A percentile compares a stretch with the other conserved stretches of the same genome.
phyloP scores from a whole-genome alignment of 176 grass and related monocot genomes.

The Leersia perrieri region DNA sequence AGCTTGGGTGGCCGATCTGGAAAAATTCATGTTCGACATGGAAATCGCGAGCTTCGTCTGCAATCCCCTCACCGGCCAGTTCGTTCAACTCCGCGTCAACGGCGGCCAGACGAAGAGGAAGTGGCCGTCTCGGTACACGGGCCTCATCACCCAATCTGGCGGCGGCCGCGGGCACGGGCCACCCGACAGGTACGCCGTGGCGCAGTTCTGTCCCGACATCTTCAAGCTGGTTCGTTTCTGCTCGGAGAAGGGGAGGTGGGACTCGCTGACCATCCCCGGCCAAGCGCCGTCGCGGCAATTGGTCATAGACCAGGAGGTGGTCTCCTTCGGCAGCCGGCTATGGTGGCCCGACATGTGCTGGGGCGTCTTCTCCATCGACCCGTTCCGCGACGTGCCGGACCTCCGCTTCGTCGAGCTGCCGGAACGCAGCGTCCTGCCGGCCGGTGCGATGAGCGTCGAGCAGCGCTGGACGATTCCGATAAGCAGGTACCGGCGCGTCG shows the following conservation, averaged over 20 bases:
- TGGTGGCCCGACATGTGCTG: too few species aligned
- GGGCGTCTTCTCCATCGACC: too few species aligned
- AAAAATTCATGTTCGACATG: too few species aligned
- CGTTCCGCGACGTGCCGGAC: too few species aligned
- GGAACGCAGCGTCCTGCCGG: background rate
- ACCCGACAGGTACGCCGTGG: background rate
- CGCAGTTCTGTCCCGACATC: background rate
- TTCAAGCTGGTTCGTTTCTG: background rate
- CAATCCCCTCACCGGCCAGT: conserved; percentile 7
- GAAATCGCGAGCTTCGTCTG: conserved; percentile 15
- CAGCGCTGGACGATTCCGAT: background rate
- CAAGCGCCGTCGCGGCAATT: conserved; percentile 1
- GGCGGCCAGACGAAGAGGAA: background rate
- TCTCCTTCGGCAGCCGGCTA: background rate
- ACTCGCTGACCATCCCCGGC: background rate
- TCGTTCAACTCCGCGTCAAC: background rate
- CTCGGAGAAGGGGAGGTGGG: too few species aligned
- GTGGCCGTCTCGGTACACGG: background rate
- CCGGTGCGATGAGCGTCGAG: background rate
- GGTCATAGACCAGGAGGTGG: background rate
- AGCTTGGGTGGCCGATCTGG: too few species aligned
- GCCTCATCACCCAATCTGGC: conserved; percentile 8
- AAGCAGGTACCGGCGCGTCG: background rate
- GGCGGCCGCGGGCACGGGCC: too few species aligned
- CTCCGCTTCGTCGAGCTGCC: conserved; percentile 2